These are phyloP conservation scores for Dentipellis fragilis DNA, from an alignment of 768 basidiomycete species.

Conservation along the genomic window DNA sequence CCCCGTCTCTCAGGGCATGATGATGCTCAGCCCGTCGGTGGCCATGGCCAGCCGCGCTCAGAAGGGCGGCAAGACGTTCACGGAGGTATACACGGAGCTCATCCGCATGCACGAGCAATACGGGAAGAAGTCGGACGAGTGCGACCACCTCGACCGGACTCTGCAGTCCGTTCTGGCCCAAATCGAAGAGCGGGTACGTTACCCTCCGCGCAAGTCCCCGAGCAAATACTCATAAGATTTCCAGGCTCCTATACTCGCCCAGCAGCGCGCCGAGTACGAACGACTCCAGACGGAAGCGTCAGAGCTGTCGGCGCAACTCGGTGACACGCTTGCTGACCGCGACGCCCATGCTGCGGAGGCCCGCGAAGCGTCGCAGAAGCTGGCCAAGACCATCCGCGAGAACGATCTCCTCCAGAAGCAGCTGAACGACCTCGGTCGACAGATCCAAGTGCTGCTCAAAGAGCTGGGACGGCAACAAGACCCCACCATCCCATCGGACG, in stretches of 20 bases:
- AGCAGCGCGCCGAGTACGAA: slow-evolving; percentile 86
- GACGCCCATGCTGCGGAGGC: slow-evolving; percentile 49
- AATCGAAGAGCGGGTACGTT: slow-evolving; percentile 79
- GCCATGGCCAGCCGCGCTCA: slow-evolving; percentile 77
- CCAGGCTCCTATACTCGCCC: slow-evolving; percentile 82
- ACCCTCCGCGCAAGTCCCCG: neutral
- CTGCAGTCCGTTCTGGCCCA: slow-evolving; percentile 74
- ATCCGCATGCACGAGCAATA: slow-evolving; percentile 79
- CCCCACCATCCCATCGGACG: slow-evolving; percentile 68
- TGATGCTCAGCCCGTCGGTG: slow-evolving; percentile 79
- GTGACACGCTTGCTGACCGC: slow-evolving; percentile 64
- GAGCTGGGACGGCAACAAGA: slow-evolving; percentile 79
- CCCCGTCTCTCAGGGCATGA: slow-evolving; percentile 40
- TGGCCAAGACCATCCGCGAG: slow-evolving; percentile 6
- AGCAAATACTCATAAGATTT: too few species aligned
- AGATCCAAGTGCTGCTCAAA: slow-evolving; percentile 71
- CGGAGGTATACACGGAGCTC: slow-evolving; percentile 89
- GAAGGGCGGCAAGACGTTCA: slow-evolving; percentile 81
- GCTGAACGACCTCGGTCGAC: slow-evolving; percentile 24
- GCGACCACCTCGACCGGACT: slow-evolving; percentile 75
- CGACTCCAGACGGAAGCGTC: slow-evolving; percentile 71
- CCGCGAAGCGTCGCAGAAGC: slow-evolving; percentile 34
- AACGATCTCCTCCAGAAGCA: slow-evolving; percentile 6
- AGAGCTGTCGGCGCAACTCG: slow-evolving; percentile 72
- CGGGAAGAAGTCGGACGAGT: slow-evolving; percentile 69